phyloP scores from a whole-genome alignment of 129 eudicot species.

The Dittrichia graveolens region DNA sequence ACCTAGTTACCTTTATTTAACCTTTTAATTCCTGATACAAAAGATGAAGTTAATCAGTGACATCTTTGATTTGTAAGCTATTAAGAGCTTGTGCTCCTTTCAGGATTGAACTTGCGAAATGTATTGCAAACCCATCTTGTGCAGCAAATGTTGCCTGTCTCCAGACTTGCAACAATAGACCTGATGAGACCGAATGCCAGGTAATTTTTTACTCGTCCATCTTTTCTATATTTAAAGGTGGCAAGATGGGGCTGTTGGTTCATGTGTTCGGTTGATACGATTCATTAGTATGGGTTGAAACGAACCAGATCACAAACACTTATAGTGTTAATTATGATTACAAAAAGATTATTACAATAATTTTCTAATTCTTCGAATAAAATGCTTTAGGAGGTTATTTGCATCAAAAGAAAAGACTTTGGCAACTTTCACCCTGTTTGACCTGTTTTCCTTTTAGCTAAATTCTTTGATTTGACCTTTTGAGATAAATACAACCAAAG shows the following conservation, averaged over 20 bases:
- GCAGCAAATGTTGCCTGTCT: constrained; percentile 97
- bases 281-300: too few relatives aligned
- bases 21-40: neutral
- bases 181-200: constrained; percentile 97
- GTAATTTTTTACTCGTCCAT: constrained; percentile 28
- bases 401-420: neutral
- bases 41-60: neutral
- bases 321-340: too few relatives aligned
- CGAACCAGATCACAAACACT: too few relatives aligned
- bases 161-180: constrained; percentile 91
- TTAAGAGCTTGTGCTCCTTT: constrained; percentile 12
- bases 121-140: constrained; percentile 92
- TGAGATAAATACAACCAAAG: too few relatives aligned
- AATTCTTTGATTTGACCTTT: too few relatives aligned
- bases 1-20: neutral
- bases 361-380: too few relatives aligned
- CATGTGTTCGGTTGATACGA: neutral
- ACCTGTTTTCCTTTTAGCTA: too few relatives aligned
- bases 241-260: neutral
- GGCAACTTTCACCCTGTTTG: too few relatives aligned
- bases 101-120: constrained; percentile 92
- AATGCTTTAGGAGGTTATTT: neutral
- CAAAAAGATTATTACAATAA: too few relatives aligned
- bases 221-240: neutral
- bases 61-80: neutral